Percentiles rank a stretch among this genome's conserved stretches.
Evolutionary conservation across 2,329 filamentous ascomycete genomes (phyloP).

Genomic region (Penicillium sp.): DNA sequence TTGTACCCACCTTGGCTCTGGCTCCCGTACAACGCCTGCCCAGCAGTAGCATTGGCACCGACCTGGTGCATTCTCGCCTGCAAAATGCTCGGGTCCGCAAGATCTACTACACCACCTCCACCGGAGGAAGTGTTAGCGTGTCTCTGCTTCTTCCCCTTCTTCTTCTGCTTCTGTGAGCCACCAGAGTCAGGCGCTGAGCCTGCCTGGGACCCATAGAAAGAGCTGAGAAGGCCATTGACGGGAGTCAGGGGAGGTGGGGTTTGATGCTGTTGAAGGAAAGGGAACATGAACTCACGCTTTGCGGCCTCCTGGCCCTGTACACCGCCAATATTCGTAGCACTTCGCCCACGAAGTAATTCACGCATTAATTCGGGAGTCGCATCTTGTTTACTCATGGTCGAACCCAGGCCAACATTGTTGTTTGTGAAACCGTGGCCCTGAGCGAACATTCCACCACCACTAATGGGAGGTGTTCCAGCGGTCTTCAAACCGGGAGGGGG

Average conservation of each 20-base stretch:
- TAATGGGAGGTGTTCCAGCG: conserved; percentile 84
- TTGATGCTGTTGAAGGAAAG: conserved; percentile 86
- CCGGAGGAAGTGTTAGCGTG: conserved; percentile 99
- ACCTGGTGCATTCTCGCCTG: conserved; percentile 94
- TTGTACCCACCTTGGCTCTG: conserved; percentile 93
- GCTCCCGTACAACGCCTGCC: conserved; percentile 86
- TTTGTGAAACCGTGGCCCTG: conserved; percentile 78
- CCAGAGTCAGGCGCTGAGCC: conserved; percentile 84
- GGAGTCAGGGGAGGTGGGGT: conserved; percentile 85
- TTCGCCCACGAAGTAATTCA: conserved; percentile 72
- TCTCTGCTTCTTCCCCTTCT: conserved; percentile 99
- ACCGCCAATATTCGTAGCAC: conserved; percentile 57
- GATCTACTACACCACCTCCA: conserved; percentile 99
- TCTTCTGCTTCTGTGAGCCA: conserved; percentile 88
- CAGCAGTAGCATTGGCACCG: conserved; percentile 68
- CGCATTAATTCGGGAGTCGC: conserved; percentile 72
- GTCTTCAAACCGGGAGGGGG: conserved; percentile 95
- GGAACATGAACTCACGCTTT: conserved; percentile 99
- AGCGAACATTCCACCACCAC: conserved; percentile 77
- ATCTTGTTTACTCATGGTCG: conserved; percentile 66
- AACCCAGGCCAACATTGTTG: conserved; percentile 62
- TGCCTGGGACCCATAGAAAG: conserved; percentile 84
- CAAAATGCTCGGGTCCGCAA: conserved; percentile 99
- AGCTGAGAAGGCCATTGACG: conserved; percentile 85
- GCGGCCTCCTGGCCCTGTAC: conserved; percentile 75